Percentiles rank a stretch among this genome's conserved stretches.
These are phyloP conservation scores for Fistulifera pelliculosa DNA, from an alignment of 108 stramenopile species.

Conservation along the genomic window DNA sequence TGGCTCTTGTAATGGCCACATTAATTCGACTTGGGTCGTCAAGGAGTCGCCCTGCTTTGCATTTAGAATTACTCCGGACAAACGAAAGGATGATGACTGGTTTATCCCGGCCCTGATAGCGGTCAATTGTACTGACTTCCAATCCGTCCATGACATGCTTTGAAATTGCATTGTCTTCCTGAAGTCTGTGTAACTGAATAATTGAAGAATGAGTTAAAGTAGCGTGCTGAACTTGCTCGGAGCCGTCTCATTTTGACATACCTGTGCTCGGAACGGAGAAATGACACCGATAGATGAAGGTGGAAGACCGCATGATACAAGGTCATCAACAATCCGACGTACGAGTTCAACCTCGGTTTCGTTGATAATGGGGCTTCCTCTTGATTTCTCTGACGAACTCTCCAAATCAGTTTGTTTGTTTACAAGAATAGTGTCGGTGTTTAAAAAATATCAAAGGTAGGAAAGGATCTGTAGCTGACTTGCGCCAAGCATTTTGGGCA, in stretches of 20 bases:
- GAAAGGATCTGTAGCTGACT: constrained; percentile 41
- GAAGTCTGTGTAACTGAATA: constrained; percentile 16
- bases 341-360: constrained; percentile 47
- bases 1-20: constrained; percentile 87
- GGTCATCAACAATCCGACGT: constrained; percentile 25
- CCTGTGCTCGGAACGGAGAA: constrained; percentile 89
- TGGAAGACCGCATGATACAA: constrained; percentile 39
- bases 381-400: constrained; percentile 7
- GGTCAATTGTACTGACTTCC: constrained; percentile 85
- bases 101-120: constrained; percentile 90
- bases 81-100: constrained; percentile 74
- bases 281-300: constrained; percentile 70
- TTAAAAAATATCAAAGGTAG: constrained; percentile 77
- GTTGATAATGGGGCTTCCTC: constrained; percentile 45
- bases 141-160: constrained; percentile 46
- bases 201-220: background rate
- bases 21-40: constrained; percentile 78
- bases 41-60: constrained; percentile 61
- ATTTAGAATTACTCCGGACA: constrained; percentile 68
- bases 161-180: constrained; percentile 13
- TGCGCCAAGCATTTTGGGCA: constrained; percentile 35
- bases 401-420: background rate
- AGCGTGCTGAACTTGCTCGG: background rate
- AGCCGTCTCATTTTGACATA: constrained; percentile 15
- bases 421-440: constrained; percentile 63